phyloP scores from a whole-genome alignment of 176 grass and related monocot species.

The Oryza glumipatula region DNA sequence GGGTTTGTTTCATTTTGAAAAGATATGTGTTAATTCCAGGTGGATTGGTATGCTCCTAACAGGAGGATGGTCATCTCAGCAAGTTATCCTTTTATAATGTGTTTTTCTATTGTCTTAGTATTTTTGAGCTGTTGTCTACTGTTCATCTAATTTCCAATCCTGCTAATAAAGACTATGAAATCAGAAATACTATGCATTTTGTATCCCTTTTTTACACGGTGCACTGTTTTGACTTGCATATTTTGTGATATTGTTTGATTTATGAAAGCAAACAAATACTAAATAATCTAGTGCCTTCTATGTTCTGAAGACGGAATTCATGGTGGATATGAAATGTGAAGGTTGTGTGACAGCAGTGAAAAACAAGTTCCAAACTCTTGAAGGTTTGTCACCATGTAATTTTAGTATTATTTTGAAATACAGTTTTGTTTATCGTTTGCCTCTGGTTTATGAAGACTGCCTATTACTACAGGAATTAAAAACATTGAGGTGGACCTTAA shows the following conservation, averaged over 20 bases:
- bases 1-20: not conserved
- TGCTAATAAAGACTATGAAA: not conserved
- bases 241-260: conserved; percentile 16
- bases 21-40: conserved; percentile 4
- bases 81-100: not conserved
- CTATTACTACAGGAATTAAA: conserved; percentile 67
- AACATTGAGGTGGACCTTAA: conserved; percentile 81
- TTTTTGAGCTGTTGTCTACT: not conserved
- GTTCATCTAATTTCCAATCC: not conserved
- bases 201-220: conserved; percentile 2
- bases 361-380: conserved; percentile 66
- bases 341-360: conserved; percentile 81
- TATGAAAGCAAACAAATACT: conserved; percentile 6
- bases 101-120: not conserved
- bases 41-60: not conserved
- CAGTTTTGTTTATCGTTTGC: conserved; percentile 4
- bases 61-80: not conserved
- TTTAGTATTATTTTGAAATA: conserved; percentile 17
- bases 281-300: conserved; percentile 32
- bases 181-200: not conserved
- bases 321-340: conserved; percentile 99
- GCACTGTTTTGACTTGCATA: not conserved
- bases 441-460: conserved; percentile 13
- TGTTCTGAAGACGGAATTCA: conserved; percentile 85
- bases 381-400: conserved; percentile 54